These are phyloP conservation scores for Carallia pectinifolia DNA, from an alignment of 345 rosid genomes.

Conservation along the genomic window DNA sequence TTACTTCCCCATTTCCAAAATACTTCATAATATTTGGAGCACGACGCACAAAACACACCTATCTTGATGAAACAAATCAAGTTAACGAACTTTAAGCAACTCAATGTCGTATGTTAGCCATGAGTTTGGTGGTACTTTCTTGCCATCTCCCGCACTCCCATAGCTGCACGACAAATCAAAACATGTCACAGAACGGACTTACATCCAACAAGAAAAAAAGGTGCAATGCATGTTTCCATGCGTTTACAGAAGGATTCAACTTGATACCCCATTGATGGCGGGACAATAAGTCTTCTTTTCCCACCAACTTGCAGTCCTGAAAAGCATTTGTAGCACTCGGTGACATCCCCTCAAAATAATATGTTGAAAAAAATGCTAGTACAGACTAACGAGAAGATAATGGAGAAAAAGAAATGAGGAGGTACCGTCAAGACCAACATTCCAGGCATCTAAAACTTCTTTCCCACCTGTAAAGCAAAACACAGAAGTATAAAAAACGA, in stretches of 20 bases:
- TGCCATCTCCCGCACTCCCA: slow-evolving; percentile 45
- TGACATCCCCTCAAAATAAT: not conserved
- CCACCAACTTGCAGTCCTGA: slow-evolving; percentile 76
- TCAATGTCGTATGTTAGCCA: slow-evolving; percentile 71
- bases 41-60: too few species aligned
- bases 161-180: slow-evolving; percentile 35
- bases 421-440: slow-evolving; percentile 60
- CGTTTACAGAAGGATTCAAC: not conserved
- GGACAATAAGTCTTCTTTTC: slow-evolving; percentile 66
- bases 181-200: not conserved
- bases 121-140: slow-evolving; percentile 50
- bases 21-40: too few species aligned
- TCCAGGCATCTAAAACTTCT: slow-evolving; percentile 44
- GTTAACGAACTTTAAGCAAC: slow-evolving; percentile 44
- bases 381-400: slow-evolving; percentile 4
- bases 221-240: not conserved
- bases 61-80: not conserved
- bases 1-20: too few species aligned
- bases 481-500: not conserved
- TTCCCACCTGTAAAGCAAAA: slow-evolving; percentile 33
- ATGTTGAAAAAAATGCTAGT: not conserved
- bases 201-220: not conserved
- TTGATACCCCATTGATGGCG: slow-evolving; percentile 67
- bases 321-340: not conserved
- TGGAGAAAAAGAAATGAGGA: not conserved